Evolutionary conservation across 2,329 filamentous ascomycete species (phyloP), one percentile per base, ranked within the genome.

Genomic region (Xylaria sp.): DNA sequence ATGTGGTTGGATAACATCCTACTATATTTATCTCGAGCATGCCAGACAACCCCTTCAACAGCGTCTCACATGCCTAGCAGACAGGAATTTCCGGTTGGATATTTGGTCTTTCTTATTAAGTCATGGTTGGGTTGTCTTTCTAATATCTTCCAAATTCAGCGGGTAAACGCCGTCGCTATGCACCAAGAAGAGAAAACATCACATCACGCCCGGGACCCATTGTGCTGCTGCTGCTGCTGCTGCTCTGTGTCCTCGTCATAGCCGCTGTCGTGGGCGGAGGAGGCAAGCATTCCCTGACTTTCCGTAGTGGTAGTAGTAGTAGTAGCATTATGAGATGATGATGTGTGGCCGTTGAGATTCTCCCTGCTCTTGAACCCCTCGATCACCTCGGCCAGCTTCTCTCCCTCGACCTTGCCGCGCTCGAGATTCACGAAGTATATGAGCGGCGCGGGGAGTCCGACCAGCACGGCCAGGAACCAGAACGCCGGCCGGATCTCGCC

Each of bases 361-460:
- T 66, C 67, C 7, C 39, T 51, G 13, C 52, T 62, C 60, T 77
- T 79, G 48, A 80, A 78, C 0, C 79, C 81, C 53, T 85, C 81
- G 45, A 87, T 83, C 7, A 79, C 68, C 53, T 82, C 78, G 0
- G 87, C 86, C 51, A 92, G 74, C 62, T 77, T 82, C 61, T 81
- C 78, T 1, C 87, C 89, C 66, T 91, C 88, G 42, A 75, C 73
- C 72, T 85, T 90, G 9, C 90, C 90, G 37, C 90, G 80, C 48
- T 95, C 90, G 8, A 96, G 90, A 70, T 97, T 81, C 34, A 99
- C 90, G 50, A 91, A 83, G 68, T 87, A 88, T 72, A 97, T 90
- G 46, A 97, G 76, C 1, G 92, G 91, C 16, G 92, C 86, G 1
- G 94, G 92, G 1, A 96, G 72, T 5, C 89, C 88, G 6, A 99